phyloP scores from a whole-genome alignment of 1,139 yeast species.

The Torulaspora globosa region DNA sequence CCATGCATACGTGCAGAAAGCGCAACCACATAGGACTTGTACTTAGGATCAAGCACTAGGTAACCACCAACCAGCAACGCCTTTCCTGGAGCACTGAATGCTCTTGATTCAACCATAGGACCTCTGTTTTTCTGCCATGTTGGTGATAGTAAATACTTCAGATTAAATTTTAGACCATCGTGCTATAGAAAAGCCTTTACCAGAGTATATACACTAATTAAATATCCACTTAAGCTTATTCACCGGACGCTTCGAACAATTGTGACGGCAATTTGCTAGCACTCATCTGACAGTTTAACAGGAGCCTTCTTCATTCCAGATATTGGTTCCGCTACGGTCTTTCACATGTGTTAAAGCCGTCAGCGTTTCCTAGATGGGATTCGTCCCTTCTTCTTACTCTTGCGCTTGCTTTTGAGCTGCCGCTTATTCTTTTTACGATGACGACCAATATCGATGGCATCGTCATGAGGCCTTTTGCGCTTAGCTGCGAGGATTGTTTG shows the following conservation, averaged over 20 bases:
- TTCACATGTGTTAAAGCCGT: neutral
- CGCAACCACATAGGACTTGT: constrained; percentile 78
- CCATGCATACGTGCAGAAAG: constrained; percentile 89
- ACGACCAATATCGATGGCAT: neutral
- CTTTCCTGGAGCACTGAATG: constrained; percentile 91
- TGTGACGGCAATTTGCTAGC: too few species aligned
- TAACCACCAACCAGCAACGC: constrained; percentile 94
- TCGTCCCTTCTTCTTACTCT: neutral
- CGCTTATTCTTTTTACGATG: neutral
- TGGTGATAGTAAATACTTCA: neutral
- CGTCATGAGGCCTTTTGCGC: neutral
- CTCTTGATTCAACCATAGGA: constrained; percentile 20
- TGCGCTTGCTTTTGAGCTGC: neutral
- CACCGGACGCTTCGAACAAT: neutral
- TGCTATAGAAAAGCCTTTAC: neutral
- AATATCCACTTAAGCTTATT: neutral
- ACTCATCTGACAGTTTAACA: too few species aligned
- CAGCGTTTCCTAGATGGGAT: neutral
- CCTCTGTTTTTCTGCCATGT: neutral
- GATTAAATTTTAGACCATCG: neutral
- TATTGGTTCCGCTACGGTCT: too few species aligned
- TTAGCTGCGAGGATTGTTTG: neutral
- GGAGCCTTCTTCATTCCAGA: too few species aligned
- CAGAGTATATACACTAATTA: neutral
- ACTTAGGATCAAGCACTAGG: constrained; percentile 73